Evolutionary conservation across 2,329 filamentous ascomycete genomes (phyloP).

Genomic region (Cladosporium velox): DNA sequence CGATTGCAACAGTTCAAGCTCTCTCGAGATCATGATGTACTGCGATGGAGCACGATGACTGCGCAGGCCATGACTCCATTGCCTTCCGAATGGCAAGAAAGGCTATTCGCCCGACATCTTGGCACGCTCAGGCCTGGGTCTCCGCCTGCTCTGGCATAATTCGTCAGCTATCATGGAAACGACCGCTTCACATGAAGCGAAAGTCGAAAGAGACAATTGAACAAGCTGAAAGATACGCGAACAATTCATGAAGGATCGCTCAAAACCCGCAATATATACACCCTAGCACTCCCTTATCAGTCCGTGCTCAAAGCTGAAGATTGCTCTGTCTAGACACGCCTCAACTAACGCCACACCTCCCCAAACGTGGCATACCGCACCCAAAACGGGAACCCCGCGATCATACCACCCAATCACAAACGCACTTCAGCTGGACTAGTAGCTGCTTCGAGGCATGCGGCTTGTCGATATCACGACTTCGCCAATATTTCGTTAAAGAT

Average conservation of each 20-base stretch:
- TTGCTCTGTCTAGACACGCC: neutral
- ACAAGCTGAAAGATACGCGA: neutral
- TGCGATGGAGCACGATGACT: neutral
- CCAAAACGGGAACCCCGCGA: neutral
- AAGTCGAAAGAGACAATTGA: neutral
- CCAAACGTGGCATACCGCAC: neutral
- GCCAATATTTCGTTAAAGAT: slow-evolving; percentile 8
- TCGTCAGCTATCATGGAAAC: neutral
- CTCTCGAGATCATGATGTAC: neutral
- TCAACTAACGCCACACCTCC: neutral
- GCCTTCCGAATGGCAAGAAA: neutral
- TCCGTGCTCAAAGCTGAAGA: slow-evolving; percentile 5
- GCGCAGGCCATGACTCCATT: neutral
- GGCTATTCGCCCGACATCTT: neutral
- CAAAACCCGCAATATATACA: neutral
- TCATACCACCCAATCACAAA: neutral
- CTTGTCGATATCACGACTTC: neutral
- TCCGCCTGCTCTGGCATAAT: neutral
- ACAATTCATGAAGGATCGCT: neutral
- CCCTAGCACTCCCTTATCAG: neutral
- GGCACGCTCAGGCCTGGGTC: neutral
- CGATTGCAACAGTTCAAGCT: neutral
- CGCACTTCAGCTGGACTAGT: too few species aligned
- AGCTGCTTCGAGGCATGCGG: slow-evolving; percentile 7
- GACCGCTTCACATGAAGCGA: neutral